Evolutionary conservation across 2,329 filamentous ascomycete genomes (phyloP).

Genomic region (Aureobasidium subglaciale): DNA sequence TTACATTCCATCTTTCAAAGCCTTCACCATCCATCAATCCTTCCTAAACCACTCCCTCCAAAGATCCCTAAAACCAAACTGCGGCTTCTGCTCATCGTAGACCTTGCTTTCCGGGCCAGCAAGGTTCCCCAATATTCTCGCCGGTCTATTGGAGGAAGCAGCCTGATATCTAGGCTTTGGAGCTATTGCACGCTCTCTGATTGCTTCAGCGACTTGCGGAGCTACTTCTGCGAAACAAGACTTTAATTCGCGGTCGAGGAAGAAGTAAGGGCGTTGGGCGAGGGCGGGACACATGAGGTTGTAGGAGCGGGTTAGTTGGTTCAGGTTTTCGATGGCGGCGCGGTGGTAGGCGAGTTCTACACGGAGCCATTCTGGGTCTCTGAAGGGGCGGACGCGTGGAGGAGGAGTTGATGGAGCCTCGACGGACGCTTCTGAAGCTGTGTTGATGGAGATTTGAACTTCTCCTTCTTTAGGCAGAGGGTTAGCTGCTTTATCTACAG

Average conservation of each 20-base stretch:
- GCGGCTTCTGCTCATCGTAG: slow-evolving; percentile 64
- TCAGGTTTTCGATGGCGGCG: slow-evolving; percentile 70
- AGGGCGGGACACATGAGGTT: slow-evolving; percentile 90
- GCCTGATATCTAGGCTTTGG: slow-evolving; percentile 36
- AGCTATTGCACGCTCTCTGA: slow-evolving; percentile 58
- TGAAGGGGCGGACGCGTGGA: slow-evolving; percentile 49
- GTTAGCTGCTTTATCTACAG: neutral
- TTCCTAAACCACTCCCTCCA: slow-evolving; percentile 69
- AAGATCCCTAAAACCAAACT: slow-evolving; percentile 83
- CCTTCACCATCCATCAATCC: too few relatives aligned
- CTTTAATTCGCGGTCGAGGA: slow-evolving; percentile 70
- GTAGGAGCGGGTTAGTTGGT: slow-evolving; percentile 75
- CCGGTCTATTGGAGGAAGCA: slow-evolving; percentile 38
- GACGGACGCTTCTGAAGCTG: neutral
- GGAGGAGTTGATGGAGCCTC: neutral
- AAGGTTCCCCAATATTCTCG: slow-evolving; percentile 57
- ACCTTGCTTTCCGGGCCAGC: slow-evolving; percentile 51
- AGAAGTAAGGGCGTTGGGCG: slow-evolving; percentile 88
- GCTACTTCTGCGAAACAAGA: slow-evolving; percentile 83
- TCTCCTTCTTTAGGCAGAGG: slow-evolving; percentile 20
- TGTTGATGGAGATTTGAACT: slow-evolving; percentile 18
- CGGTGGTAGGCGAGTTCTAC: slow-evolving; percentile 68
- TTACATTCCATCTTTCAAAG: too few relatives aligned
- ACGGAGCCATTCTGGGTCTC: slow-evolving; percentile 69
- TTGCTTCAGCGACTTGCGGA: slow-evolving; percentile 63